Conservation (phyloP, 2,329 filamentous ascomycete species). For the Microsporum ferrugineum region DNA sequence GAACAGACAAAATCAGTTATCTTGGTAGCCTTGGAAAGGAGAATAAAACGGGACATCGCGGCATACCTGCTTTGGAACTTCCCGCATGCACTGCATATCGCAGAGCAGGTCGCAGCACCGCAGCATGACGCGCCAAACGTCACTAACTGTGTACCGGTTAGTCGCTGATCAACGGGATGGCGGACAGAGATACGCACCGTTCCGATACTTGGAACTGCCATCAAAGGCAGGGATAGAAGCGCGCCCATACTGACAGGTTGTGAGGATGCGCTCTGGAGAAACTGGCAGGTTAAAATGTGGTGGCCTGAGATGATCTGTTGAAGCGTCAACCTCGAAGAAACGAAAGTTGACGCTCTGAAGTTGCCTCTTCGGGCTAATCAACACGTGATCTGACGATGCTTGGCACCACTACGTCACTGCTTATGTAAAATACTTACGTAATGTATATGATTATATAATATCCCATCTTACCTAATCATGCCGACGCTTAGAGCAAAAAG, state of each 20-base stretch:
- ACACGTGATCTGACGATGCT: background rate
- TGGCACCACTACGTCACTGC: background rate
- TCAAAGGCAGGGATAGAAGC: slow-evolving; percentile 73
- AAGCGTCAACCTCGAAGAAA: background rate
- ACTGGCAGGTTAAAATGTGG: background rate
- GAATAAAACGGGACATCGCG: background rate
- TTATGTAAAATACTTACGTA: background rate
- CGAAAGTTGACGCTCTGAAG: background rate
- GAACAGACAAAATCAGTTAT: slow-evolving; percentile 4
- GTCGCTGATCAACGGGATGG: background rate
- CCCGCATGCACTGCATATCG: slow-evolving; percentile 87
- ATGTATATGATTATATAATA: background rate
- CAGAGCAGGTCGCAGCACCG: slow-evolving; percentile 90
- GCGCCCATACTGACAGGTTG: slow-evolving; percentile 60
- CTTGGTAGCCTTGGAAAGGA: background rate
- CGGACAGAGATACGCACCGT: slow-evolving; percentile 51
- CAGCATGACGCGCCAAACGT: slow-evolving; percentile 75
- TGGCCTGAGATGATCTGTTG: background rate
- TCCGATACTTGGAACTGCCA: slow-evolving; percentile 75
- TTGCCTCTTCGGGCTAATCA: background rate
- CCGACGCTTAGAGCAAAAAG: background rate
- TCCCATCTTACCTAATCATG: background rate
- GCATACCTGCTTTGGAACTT: slow-evolving; percentile 87
- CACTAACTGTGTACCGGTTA: slow-evolving; percentile 9
- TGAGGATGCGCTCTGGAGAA: background rate